Percentiles rank a stretch among this genome's conserved stretches.
These are phyloP conservation scores for Candida xiaguanensis DNA, from an alignment of 805 yeast species.

Conservation along the genomic window DNA sequence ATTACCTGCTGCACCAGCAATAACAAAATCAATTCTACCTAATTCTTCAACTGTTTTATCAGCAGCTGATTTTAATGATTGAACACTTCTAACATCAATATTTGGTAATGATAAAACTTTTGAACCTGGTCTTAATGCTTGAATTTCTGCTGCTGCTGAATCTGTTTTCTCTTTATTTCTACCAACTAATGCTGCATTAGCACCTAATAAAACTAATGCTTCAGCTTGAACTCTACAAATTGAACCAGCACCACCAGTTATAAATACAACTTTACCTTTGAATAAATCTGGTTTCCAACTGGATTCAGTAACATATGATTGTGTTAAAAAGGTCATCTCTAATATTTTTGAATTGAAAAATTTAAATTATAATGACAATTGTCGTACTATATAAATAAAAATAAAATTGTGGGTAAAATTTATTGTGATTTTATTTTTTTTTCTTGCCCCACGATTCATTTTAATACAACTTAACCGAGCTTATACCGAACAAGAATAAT, in stretches of 20 bases:
- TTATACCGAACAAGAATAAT: too few relatives aligned
- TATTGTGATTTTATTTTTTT: not conserved
- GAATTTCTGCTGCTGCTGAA: constrained; percentile 62
- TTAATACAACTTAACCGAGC: constrained; percentile 1
- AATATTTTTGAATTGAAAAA: too few relatives aligned
- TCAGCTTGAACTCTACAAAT: constrained; percentile 87
- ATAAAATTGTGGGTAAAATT: not conserved
- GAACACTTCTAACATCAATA: constrained; percentile 72
- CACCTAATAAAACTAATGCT: constrained; percentile 80
- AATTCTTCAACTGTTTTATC: constrained; percentile 46
- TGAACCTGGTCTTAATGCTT: constrained; percentile 49
- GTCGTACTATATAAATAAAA: not conserved
- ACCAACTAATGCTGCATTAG: constrained; percentile 82
- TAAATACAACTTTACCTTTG: constrained; percentile 80
- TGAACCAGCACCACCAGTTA: constrained; percentile 95
- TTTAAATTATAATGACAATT: not conserved
- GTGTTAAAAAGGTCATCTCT: constrained; percentile 12
- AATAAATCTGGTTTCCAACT: constrained; percentile 60
- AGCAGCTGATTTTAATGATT: constrained; percentile 59
- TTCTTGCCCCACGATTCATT: constrained; percentile 3
- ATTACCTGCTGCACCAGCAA: constrained; percentile 46
- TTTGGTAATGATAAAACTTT: constrained; percentile 65
- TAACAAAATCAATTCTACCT: constrained; percentile 41
- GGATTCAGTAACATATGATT: constrained; percentile 24
- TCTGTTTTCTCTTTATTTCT: constrained; percentile 65